phyloP scores from a whole-genome alignment of 2,329 filamentous ascomycete species.

The Penicillium vulpinum region DNA sequence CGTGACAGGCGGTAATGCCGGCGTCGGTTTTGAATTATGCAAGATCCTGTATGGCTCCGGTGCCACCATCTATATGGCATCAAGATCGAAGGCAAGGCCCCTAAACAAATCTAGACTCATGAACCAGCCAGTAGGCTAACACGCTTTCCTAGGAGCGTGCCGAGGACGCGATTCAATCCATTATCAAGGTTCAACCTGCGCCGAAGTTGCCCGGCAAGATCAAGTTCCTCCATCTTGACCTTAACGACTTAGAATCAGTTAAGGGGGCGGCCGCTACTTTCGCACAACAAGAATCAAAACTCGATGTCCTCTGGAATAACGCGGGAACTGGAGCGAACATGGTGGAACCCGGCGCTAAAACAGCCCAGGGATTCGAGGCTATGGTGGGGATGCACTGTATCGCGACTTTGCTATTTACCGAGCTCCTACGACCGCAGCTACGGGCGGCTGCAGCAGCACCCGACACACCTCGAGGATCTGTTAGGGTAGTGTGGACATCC shows the following conservation, averaged over 20 bases:
- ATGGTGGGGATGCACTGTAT: constrained; percentile 46
- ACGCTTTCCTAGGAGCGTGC: constrained; percentile 42
- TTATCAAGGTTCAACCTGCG: constrained; percentile 32
- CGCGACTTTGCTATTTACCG: constrained; percentile 43
- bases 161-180: constrained; percentile 46
- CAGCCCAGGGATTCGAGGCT: constrained; percentile 36
- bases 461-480: constrained; percentile 17
- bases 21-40: constrained; percentile 12
- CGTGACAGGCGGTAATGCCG: constrained; percentile 9
- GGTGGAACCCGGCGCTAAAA: constrained; percentile 36
- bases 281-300: constrained; percentile 32
- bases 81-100: constrained; percentile 39
- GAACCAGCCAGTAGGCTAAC: not conserved
- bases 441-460: constrained; percentile 27
- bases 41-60: constrained; percentile 56
- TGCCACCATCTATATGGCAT: constrained; percentile 58
- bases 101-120: not conserved
- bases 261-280: constrained; percentile 35
- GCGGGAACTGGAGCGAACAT: constrained; percentile 35
- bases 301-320: constrained; percentile 47
- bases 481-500: constrained; percentile 39
- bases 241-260: constrained; percentile 25
- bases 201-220: not conserved
- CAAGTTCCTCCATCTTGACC: constrained; percentile 51
- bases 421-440: constrained; percentile 40